Conservation (phyloP, 371 early-diverging fungal species). For the Chytridium lagenaria region DNA sequence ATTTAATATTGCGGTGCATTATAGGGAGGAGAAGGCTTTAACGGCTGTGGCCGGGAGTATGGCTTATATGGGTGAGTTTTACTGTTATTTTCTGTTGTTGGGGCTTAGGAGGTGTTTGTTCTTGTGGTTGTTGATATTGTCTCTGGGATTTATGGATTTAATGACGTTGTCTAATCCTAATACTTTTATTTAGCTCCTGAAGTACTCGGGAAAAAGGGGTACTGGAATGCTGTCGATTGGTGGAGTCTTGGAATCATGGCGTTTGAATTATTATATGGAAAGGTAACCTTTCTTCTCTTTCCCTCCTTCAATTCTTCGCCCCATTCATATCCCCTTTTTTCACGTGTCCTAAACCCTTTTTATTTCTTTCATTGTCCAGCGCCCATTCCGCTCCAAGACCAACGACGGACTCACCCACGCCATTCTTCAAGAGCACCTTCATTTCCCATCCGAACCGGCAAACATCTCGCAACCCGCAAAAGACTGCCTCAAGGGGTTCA, state of each 20-base stretch:
- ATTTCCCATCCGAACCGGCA: conserved; percentile 21
- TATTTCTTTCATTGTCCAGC: conserved; percentile 49
- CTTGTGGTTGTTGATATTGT: too few species aligned
- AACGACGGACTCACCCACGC: conserved; percentile 61
- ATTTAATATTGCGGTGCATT: conserved; percentile 63
- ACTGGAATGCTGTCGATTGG: conserved; percentile 70
- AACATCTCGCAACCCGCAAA: conserved; percentile 1
- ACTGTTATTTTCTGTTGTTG: neutral
- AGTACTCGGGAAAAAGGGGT: conserved; percentile 56
- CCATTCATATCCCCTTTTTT: neutral
- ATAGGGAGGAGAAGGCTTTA: conserved; percentile 48
- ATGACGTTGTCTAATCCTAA: too few species aligned
- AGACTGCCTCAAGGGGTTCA: conserved; percentile 34
- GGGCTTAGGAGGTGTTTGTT: neutral
- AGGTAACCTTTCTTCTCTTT: conserved; percentile 36
- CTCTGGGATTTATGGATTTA: too few species aligned
- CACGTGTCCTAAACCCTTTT: neutral
- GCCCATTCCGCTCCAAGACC: conserved; percentile 83
- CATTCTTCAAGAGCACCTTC: conserved; percentile 26
- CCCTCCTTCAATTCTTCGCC: neutral
- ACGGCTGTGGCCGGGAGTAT: conserved; percentile 58
- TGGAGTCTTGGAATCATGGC: conserved; percentile 90
- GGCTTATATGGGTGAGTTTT: conserved; percentile 67
- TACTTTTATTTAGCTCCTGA: too few species aligned
- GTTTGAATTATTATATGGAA: conserved; percentile 81